These are phyloP conservation scores for Ramaria rubella DNA, from an alignment of 768 basidiomycete genomes.

Conservation along the genomic window DNA sequence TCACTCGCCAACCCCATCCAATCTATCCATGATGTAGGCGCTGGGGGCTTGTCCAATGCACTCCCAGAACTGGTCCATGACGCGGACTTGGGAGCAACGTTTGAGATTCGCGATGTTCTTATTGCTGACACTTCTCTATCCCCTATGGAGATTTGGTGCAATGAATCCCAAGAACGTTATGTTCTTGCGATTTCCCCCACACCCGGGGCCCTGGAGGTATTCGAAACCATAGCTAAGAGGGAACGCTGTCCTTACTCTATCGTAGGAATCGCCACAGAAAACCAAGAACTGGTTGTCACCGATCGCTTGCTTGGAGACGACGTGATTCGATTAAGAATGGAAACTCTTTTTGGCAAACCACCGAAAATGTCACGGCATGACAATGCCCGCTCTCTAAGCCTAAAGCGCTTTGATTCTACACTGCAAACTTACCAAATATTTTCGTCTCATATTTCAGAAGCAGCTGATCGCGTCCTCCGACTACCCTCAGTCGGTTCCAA, in stretches of 20 bases:
- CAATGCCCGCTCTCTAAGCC: constrained; percentile 35
- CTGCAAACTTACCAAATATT: constrained; percentile 52
- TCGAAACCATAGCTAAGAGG: constrained; percentile 72
- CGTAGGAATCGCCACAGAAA: constrained; percentile 79
- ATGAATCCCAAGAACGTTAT: constrained; percentile 97
- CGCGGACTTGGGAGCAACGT: constrained; percentile 80
- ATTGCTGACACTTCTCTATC: constrained; percentile 92
- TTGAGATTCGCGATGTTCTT: constrained; percentile 91
- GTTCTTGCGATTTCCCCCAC: constrained; percentile 71
- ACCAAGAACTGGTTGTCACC: constrained; percentile 81
- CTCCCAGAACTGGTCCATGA: constrained; percentile 97
- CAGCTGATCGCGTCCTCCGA: constrained; percentile 75
- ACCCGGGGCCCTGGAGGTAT: constrained; percentile 50
- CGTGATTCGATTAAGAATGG: constrained; percentile 88
- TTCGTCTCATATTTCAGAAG: constrained; percentile 47
- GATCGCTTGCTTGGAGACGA: constrained; percentile 74
- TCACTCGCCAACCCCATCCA: constrained; percentile 64
- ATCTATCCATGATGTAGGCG: constrained; percentile 97
- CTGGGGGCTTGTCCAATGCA: constrained; percentile 94
- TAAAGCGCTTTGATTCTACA: constrained; percentile 60
- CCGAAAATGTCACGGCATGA: constrained; percentile 85
- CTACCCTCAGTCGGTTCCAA: constrained; percentile 93
- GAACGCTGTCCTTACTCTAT: constrained; percentile 93
- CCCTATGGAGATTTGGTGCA: constrained; percentile 99
- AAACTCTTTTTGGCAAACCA: constrained; percentile 92